Evolutionary conservation across 2,329 filamentous ascomycete genomes (phyloP).

Genomic region (Leptographium galeiforme): DNA sequence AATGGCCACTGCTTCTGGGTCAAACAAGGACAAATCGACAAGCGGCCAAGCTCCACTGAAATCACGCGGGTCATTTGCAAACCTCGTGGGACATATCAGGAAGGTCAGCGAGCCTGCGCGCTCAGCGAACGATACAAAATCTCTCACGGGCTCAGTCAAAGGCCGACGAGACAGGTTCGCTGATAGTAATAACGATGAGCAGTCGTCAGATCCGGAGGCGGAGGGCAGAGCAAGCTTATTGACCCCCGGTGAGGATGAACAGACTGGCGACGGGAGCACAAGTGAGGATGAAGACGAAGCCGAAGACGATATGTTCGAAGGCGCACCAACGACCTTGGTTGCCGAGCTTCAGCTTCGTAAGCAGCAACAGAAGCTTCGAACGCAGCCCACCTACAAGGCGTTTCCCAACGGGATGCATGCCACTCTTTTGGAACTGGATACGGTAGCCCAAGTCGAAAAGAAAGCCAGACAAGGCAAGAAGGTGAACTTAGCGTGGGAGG

Average conservation of each 20-base stretch:
- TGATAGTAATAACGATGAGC: neutral
- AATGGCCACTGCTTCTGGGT: neutral
- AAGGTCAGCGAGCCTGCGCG: neutral
- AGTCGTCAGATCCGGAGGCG: neutral
- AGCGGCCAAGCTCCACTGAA: neutral
- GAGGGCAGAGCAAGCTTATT: neutral
- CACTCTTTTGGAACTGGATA: constrained; percentile 80
- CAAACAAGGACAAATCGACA: neutral
- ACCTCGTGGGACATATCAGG: neutral
- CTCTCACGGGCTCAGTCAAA: neutral
- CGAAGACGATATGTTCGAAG: constrained; percentile 42
- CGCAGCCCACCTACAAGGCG: constrained; percentile 48
- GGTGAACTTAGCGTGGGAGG: constrained; percentile 86
- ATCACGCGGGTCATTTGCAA: neutral
- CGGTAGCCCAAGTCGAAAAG: constrained; percentile 74
- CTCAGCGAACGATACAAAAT: neutral
- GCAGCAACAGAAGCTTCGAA: constrained; percentile 71
- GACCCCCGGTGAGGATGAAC: constrained; percentile 16
- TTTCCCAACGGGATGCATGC: constrained; percentile 73
- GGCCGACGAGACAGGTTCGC: neutral
- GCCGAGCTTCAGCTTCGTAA: constrained; percentile 89
- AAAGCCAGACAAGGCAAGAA: constrained; percentile 60
- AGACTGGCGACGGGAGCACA: constrained; percentile 25
- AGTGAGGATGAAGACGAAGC: constrained; percentile 32
- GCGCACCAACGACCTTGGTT: constrained; percentile 75